phyloP scores from a whole-genome alignment of 1,139 yeast genomes.

The Saccharomycopsis phalli region DNA sequence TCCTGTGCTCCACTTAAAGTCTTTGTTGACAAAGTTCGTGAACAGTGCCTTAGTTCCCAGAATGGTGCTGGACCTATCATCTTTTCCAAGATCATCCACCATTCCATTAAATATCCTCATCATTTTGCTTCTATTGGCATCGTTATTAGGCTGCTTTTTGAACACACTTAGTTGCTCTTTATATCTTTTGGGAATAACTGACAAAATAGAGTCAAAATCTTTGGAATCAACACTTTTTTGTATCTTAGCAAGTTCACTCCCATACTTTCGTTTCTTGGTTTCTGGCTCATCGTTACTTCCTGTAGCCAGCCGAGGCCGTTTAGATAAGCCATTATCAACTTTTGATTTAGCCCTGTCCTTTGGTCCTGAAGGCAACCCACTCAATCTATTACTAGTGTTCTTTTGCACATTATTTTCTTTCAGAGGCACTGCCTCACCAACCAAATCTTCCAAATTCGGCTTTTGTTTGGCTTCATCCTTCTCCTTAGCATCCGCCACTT shows the following conservation, averaged over 20 bases:
- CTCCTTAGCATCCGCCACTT: no score
- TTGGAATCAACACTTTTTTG: not conserved
- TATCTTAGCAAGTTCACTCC: not conserved
- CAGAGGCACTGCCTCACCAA: no score
- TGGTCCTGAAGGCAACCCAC: not conserved
- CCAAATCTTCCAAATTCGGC: no score
- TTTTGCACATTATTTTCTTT: no score
- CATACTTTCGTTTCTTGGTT: not conserved
- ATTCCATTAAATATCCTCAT: not conserved
- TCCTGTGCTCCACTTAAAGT: no score
- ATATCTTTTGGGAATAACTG: slow-evolving; percentile 2
- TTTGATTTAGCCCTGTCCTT: not conserved
- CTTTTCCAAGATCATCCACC: not conserved
- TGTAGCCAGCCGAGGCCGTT: not conserved
- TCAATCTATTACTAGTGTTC: no score
- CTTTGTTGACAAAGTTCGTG: no score
- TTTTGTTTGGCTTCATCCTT: no score
- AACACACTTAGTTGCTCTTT: not conserved
- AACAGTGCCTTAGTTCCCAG: no score
- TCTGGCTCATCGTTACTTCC: not conserved
- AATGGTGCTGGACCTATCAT: no score
- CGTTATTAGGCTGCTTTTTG: not conserved
- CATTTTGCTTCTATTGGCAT: not conserved
- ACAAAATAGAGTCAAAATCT: not conserved
- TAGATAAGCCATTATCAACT: not conserved